Percentiles rank a stretch among this genome's conserved stretches.
These are phyloP conservation scores for Cucurbita maxima DNA, from an alignment of 306 rosid genomes.

Conservation along the genomic window DNA sequence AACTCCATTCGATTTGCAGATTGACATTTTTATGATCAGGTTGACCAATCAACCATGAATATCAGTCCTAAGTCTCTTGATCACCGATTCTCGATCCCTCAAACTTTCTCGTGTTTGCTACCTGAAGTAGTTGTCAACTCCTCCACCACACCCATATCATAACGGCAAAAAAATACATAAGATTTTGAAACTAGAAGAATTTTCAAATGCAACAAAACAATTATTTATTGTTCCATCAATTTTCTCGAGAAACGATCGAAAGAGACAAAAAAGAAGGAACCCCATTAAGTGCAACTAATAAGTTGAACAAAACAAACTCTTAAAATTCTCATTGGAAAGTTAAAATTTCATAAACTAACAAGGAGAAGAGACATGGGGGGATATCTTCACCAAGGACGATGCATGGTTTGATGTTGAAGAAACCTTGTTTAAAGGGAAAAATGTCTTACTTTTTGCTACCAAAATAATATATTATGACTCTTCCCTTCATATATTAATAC, in stretches of 20 bases:
- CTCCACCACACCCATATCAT: too few relatives aligned
- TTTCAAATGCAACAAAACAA: neutral
- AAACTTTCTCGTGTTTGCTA: too few relatives aligned
- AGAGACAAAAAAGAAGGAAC: neutral
- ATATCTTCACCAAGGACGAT: neutral
- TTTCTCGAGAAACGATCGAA: neutral
- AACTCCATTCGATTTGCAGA: too few relatives aligned
- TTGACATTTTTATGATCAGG: too few relatives aligned
- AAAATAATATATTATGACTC: neutral
- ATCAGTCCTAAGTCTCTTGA: too few relatives aligned
- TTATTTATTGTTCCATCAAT: neutral
- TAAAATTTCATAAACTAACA: neutral
- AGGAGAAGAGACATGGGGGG: constrained; percentile 1
- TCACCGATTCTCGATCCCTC: too few relatives aligned
- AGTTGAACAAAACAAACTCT: neutral
- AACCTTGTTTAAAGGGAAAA: constrained; percentile 1
- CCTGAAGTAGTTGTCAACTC: too few relatives aligned
- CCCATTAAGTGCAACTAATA: neutral
- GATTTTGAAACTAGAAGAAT: too few relatives aligned
- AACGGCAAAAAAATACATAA: too few relatives aligned
- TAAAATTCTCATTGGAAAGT: neutral
- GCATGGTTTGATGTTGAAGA: neutral
- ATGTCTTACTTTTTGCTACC: constrained; percentile 5
- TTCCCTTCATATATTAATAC: too few relatives aligned
- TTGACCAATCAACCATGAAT: too few relatives aligned